Base-by-base conservation (phyloP, 2,329 filamentous ascomycete genomes). In the Leptographium flavum region DNA sequence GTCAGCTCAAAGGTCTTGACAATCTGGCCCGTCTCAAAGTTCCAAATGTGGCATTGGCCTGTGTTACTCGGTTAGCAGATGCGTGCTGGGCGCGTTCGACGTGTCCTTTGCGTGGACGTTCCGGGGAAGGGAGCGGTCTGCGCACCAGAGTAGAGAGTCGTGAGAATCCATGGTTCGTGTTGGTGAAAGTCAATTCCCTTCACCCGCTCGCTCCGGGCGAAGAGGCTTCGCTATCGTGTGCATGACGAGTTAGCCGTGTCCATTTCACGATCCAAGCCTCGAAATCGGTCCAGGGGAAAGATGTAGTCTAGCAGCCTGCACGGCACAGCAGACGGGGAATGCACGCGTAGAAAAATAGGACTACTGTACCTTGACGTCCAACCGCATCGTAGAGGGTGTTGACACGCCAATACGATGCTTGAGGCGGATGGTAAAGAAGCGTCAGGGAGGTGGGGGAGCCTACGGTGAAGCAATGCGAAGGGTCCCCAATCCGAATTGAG, bases 21-120 rank as follows among this genome's bases (percentile, higher is more conserved):
- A 52, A 96, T 88, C 52, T 88, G 83, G 63, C 94, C 87, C 43
- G 87, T 93, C 67, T 94, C 90, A 66, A 94, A 94, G 30, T 90
- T 95, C 88, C 92, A 96, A 62, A 98, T 96, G 70, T 96, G 93
- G 62, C 94, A 92, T 71, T 96, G 90, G 64, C 92, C 87, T 87
- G 35, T 15, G 30, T n/a, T n/a, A n/a, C n/a, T n/a, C n/a, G n/a
- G n/a, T n/a, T n/a, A n/a, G n/a, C n/a, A n/a, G n/a, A n/a, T n/a
- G n/a, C n/a, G n/a, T n/a, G n/a, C n/a, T n/a, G n/a, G n/a, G n/a
- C n/a, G n/a, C n/a, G n/a, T n/a, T n/a, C n/a, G n/a, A n/a, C n/a
- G n/a, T n/a, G n/a, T n/a, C n/a, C n/a, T n/a, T n/a, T n/a, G n/a
- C n/a, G n/a, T n/a, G n/a, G n/a, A n/a, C n/a, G n/a, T n/a, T n/a